A percentile compares a stretch with the other conserved stretches of the same genome.
These are phyloP conservation scores for Lecanoromycetidae sp. DNA, from an alignment of 2,329 filamentous ascomycete genomes.

Conservation along the genomic window DNA sequence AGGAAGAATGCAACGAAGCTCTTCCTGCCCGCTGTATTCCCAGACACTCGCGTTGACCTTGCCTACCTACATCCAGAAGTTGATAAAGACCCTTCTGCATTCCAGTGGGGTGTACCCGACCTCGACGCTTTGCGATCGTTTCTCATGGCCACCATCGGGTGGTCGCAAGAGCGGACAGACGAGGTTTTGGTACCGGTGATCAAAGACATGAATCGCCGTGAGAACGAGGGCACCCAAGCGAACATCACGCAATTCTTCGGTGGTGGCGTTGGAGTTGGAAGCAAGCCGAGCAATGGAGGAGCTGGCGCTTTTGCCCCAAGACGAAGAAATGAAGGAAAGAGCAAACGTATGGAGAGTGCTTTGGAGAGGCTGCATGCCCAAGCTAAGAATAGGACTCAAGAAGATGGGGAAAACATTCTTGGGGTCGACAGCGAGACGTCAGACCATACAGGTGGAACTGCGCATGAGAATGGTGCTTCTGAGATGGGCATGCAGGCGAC, in stretches of 20 bases:
- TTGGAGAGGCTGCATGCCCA: slow-evolving; percentile 54
- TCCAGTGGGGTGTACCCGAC: slow-evolving; percentile 94
- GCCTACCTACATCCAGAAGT: slow-evolving; percentile 84
- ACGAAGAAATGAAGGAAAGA: slow-evolving; percentile 49
- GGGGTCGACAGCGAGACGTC: neutral
- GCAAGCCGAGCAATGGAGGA: slow-evolving; percentile 25
- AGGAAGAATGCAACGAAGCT: slow-evolving; percentile 72
- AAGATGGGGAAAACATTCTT: neutral
- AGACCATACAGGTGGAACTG: neutral
- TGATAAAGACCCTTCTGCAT: slow-evolving; percentile 61
- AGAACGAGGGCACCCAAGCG: slow-evolving; percentile 80
- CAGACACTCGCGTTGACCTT: slow-evolving; percentile 61
- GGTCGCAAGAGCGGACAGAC: slow-evolving; percentile 82
- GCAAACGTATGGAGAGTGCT: slow-evolving; percentile 65
- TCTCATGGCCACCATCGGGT: slow-evolving; percentile 84
- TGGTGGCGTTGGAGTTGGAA: slow-evolving; percentile 58
- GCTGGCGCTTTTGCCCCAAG: slow-evolving; percentile 59
- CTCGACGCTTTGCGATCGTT: slow-evolving; percentile 73
- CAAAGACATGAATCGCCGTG: slow-evolving; percentile 81
- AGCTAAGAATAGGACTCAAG: slow-evolving; percentile 26
- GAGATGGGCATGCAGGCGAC: neutral
- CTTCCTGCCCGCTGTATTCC: slow-evolving; percentile 72
- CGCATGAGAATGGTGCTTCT: neutral
- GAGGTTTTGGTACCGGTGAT: slow-evolving; percentile 94
- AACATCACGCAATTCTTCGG: slow-evolving; percentile 93